Evolutionary conservation across 2,329 filamentous ascomycete genomes (phyloP).

Genomic region (Elsinoe necatrix): DNA sequence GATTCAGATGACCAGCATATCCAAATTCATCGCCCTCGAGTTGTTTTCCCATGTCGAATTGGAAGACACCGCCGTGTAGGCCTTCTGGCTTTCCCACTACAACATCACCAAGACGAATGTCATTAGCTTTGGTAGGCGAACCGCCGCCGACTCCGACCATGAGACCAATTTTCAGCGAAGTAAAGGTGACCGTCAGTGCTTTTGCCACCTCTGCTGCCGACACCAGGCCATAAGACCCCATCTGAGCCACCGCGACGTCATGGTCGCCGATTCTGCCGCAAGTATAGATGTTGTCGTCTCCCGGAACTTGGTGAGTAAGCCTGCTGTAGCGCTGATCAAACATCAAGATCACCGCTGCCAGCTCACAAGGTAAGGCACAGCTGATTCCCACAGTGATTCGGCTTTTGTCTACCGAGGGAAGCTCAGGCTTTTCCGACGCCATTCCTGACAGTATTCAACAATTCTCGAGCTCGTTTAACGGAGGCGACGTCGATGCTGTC

Average conservation of each 20-base stretch:
- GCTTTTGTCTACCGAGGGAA: neutral
- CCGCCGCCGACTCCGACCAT: slow-evolving; percentile 24
- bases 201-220: slow-evolving; percentile 18
- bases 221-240: slow-evolving; percentile 17
- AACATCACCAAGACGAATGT: slow-evolving; percentile 24
- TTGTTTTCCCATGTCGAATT: slow-evolving; percentile 23
- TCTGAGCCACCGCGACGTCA: slow-evolving; percentile 20
- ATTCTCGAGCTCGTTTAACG: no score
- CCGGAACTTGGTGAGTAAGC: neutral
- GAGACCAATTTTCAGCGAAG: slow-evolving; percentile 18
- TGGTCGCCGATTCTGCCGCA: slow-evolving; percentile 17
- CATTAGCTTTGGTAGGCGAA: slow-evolving; percentile 15
- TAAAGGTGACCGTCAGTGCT: slow-evolving; percentile 18
- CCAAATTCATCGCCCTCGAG: slow-evolving; percentile 9
- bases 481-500: no score
- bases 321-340: slow-evolving; percentile 19
- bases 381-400: neutral
- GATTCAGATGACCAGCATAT: slow-evolving; percentile 18
- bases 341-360: slow-evolving; percentile 18
- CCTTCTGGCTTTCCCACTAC: slow-evolving; percentile 22
- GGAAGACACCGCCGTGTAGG: slow-evolving; percentile 22
- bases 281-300: slow-evolving; percentile 18
- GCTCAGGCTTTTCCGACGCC: neutral
- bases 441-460: neutral
- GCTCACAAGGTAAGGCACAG: slow-evolving; percentile 20